Evolutionary conservation across 106 monocot genomes (phyloP).

Genomic region (Ottelia alismoides): DNA sequence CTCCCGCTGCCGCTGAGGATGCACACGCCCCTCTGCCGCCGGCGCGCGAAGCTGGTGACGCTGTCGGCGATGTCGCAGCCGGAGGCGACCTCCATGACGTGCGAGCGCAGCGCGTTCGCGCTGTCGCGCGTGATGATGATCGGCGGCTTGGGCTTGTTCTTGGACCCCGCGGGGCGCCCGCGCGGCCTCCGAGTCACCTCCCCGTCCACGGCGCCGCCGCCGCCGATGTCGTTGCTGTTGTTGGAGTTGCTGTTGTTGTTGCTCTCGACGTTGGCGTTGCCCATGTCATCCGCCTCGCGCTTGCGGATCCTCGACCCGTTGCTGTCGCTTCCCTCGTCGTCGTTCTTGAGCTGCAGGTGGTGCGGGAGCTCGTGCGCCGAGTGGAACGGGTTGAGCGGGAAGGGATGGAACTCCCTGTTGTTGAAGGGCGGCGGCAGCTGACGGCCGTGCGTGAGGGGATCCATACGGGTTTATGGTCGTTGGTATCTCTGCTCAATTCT

Average conservation of each 20-base stretch:
- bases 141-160: conserved; percentile 68
- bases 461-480: no score
- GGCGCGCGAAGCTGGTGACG: conserved; percentile 44
- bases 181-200: conserved; percentile 32
- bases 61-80: conserved; percentile 48
- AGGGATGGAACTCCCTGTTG: conserved; percentile 10
- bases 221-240: background rate
- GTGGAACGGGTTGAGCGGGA: no score
- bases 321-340: conserved; percentile 22
- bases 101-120: conserved; percentile 49
- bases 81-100: conserved; percentile 49
- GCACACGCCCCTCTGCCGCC: conserved; percentile 46
- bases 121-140: conserved; percentile 63
- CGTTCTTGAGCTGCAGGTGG: conserved; percentile 16
- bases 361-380: no score
- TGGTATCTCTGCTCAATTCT: no score
- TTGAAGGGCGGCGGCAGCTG: no score
- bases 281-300: conserved; percentile 1
- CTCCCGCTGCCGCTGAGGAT: conserved; percentile 43
- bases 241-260: conserved; percentile 3
- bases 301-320: background rate
- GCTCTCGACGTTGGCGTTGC: conserved; percentile 4
- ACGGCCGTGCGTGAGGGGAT: no score
- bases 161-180: conserved; percentile 52
- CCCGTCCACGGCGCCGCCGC: background rate